Evolutionary conservation across 2,329 filamentous ascomycete species (phyloP).

Genomic region (Diplodia corticola): DNA sequence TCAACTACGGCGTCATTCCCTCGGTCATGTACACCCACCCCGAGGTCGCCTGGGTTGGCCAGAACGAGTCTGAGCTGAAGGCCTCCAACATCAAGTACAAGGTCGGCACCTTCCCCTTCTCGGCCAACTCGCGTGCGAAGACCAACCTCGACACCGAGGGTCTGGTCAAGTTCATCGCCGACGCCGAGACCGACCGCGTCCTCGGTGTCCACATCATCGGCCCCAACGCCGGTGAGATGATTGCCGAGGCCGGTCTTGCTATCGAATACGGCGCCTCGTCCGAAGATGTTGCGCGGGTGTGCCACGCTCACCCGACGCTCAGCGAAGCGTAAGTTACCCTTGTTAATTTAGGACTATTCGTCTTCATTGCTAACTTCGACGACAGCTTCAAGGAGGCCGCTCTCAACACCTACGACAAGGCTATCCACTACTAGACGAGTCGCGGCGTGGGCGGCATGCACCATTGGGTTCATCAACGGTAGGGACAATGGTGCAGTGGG

Average conservation of each 20-base stretch:
- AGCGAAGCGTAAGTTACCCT: constrained; percentile 66
- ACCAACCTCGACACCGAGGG: constrained; percentile 97
- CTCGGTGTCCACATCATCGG: constrained; percentile 96
- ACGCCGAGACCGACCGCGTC: constrained; percentile 94
- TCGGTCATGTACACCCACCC: constrained; percentile 99
- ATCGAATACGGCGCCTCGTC: constrained; percentile 94
- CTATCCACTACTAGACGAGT: constrained; percentile 77
- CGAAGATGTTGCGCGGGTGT: constrained; percentile 72
- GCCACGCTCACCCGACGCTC: constrained; percentile 94
- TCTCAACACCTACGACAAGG: constrained; percentile 94
- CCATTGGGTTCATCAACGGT: not conserved
- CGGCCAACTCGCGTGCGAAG: constrained; percentile 97
- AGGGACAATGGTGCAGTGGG: not conserved
- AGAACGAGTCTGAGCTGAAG: constrained; percentile 96
- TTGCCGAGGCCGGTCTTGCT: constrained; percentile 92
- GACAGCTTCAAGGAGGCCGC: constrained; percentile 90
- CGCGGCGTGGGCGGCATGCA: not conserved
- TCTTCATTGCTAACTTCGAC: not conserved
- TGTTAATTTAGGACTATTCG: not conserved
- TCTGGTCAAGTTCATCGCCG: constrained; percentile 94
- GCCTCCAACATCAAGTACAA: constrained; percentile 86
- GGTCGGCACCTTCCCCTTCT: constrained; percentile 92
- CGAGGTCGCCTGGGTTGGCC: constrained; percentile 97
- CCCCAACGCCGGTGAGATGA: constrained; percentile 97
- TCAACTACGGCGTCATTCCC: constrained; percentile 97